Evolutionary conservation across 352 stramenopile genomes (phyloP).

Genomic region (Phytopythium mirpurense): DNA sequence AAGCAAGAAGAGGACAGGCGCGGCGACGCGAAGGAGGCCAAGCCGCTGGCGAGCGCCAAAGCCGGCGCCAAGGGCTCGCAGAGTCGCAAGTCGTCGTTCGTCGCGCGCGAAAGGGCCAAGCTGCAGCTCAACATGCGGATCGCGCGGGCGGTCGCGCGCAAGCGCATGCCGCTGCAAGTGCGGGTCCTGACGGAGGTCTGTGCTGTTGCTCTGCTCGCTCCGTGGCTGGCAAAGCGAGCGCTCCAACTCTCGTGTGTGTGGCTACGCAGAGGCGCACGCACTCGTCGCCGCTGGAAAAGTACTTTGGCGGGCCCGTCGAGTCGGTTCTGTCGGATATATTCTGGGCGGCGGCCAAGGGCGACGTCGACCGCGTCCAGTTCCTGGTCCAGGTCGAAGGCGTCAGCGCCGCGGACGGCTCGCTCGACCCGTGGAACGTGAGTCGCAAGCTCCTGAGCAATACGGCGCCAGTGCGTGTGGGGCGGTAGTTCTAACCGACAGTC

Average conservation of each 20-base stretch:
- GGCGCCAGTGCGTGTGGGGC: too few species aligned
- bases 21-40: constrained; percentile 5
- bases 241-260: constrained; percentile 1
- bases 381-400: constrained; percentile 57
- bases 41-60: background rate
- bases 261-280: constrained; percentile 29
- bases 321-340: constrained; percentile 59
- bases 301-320: constrained; percentile 53
- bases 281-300: constrained; percentile 53
- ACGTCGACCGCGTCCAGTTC: constrained; percentile 44
- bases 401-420: constrained; percentile 29
- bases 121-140: constrained; percentile 53
- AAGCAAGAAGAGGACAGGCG: constrained; percentile 41
- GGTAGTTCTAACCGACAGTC: background rate
- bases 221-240: too few species aligned
- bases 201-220: background rate
- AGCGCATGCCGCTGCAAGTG: constrained; percentile 61
- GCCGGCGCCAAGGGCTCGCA: constrained; percentile 5
- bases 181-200: constrained; percentile 51
- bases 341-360: constrained; percentile 60
- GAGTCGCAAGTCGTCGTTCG: constrained; percentile 29
- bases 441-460: too few species aligned
- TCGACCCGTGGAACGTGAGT: constrained; percentile 67
- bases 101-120: constrained; percentile 46
- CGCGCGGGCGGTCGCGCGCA: constrained; percentile 40